Percentiles rank a stretch among this genome's conserved stretches.
Conservation (phyloP, 805 yeast species). For the Candida multigemmis region DNA sequence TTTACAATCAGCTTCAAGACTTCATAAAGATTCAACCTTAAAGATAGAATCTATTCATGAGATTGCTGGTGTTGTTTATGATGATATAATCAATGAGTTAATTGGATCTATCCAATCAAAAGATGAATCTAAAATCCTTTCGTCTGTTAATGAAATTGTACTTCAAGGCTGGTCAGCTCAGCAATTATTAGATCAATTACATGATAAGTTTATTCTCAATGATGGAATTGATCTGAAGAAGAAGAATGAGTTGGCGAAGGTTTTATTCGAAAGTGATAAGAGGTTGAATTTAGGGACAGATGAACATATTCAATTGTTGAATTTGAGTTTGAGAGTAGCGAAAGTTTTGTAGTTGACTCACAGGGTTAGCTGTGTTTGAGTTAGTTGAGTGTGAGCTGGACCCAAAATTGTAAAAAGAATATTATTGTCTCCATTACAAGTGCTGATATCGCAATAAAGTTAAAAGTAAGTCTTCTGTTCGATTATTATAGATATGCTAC, state of each 20-base stretch:
- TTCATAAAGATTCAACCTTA: constrained; percentile 32
- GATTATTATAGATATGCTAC: no score
- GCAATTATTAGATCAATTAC: constrained; percentile 63
- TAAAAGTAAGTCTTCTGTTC: no score
- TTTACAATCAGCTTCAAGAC: constrained; percentile 66
- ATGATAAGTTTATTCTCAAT: constrained; percentile 52
- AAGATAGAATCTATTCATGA: constrained; percentile 47
- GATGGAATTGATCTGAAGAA: constrained; percentile 39
- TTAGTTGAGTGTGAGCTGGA: no score
- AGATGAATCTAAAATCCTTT: constrained; percentile 20
- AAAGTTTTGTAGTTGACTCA: constrained; percentile 9
- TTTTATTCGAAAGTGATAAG: constrained; percentile 68
- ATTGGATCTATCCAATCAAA: constrained; percentile 20
- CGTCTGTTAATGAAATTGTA: constrained; percentile 38
- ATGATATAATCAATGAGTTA: constrained; percentile 32
- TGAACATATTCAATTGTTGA: constrained; percentile 75
- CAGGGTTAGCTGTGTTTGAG: no score
- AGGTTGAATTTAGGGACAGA: constrained; percentile 78
- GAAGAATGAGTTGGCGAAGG: constrained; percentile 57
- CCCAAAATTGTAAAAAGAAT: no score
- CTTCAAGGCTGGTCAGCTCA: constrained; percentile 75
- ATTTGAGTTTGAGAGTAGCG: constrained; percentile 35
- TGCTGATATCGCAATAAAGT: no score
- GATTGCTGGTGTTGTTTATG: constrained; percentile 69
- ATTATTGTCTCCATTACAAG: no score